phyloP scores from a whole-genome alignment of 2,329 filamentous ascomycete species.

The Celoporthe dispersa region DNA sequence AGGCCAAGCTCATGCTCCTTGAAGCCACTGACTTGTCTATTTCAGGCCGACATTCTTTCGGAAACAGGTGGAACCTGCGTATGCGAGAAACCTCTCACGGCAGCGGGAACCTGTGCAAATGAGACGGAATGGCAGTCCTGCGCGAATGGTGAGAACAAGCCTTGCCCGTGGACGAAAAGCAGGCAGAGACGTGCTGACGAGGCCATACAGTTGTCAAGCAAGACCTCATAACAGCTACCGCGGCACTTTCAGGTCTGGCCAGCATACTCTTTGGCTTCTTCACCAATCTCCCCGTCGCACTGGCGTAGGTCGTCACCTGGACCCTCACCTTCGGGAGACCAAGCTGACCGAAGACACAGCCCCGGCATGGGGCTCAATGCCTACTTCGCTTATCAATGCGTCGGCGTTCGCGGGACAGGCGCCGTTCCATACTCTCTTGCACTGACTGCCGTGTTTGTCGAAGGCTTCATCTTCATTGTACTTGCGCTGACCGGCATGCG shows the following conservation, averaged over 20 bases:
- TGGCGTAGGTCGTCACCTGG: slow-evolving; percentile 60
- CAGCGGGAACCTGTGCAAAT: slow-evolving; percentile 52
- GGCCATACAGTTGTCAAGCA: slow-evolving; percentile 56
- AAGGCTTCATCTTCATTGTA: slow-evolving; percentile 67
- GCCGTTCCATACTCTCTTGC: slow-evolving; percentile 62
- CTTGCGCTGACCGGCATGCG: slow-evolving; percentile 70
- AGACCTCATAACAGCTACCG: slow-evolving; percentile 81
- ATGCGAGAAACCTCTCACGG: slow-evolving; percentile 54
- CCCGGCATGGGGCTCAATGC: slow-evolving; percentile 71
- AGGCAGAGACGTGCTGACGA: background rate
- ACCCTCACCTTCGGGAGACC: slow-evolving; percentile 21
- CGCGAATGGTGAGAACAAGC: slow-evolving; percentile 17
- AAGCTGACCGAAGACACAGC: slow-evolving; percentile 43
- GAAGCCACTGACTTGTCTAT: slow-evolving; percentile 31
- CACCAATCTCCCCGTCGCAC: slow-evolving; percentile 78
- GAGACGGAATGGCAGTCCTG: slow-evolving; percentile 41
- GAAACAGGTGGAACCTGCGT: slow-evolving; percentile 78
- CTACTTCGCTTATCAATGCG: slow-evolving; percentile 70
- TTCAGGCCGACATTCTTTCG: slow-evolving; percentile 71
- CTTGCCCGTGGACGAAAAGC: slow-evolving; percentile 37
- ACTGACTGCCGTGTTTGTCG: slow-evolving; percentile 67
- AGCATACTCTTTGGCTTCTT: slow-evolving; percentile 79
- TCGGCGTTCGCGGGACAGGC: slow-evolving; percentile 63
- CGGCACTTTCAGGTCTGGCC: slow-evolving; percentile 76
- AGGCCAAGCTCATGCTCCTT: background rate